phyloP scores from a whole-genome alignment of 768 basidiomycete genomes.

The Mycena haematopus region DNA sequence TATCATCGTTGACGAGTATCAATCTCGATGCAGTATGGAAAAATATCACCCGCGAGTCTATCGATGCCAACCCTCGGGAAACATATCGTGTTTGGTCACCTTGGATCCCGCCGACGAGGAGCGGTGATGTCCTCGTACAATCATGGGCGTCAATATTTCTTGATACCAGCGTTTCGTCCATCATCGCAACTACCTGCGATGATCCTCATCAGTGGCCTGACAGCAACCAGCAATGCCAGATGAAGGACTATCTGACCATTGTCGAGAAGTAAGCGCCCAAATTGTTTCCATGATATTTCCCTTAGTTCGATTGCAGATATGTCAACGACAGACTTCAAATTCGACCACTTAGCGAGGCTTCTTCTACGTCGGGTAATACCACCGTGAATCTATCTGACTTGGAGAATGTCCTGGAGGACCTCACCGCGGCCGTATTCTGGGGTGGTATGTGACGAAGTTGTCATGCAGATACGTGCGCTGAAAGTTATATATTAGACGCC shows the following conservation, averaged over 20 bases:
- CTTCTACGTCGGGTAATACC: not conserved
- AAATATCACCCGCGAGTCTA: not conserved
- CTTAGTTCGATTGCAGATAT: not conserved
- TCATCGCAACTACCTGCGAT: not conserved
- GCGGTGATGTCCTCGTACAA: not conserved
- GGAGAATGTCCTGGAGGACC: constrained; percentile 1
- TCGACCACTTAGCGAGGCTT: not conserved
- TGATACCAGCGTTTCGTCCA: not conserved
- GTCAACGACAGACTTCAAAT: not conserved
- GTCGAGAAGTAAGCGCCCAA: not conserved
- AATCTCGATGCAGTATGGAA: not conserved
- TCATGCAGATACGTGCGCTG: not conserved
- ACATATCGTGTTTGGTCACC: not conserved
- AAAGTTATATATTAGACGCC: not conserved
- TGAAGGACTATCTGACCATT: not conserved
- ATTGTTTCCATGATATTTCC: not conserved
- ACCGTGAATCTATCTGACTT: not conserved
- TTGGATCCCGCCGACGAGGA: not conserved
- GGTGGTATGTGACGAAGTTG: not conserved
- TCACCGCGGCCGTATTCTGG: not conserved
- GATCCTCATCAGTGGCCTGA: not conserved
- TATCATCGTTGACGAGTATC: not conserved
- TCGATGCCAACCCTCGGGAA: not conserved
- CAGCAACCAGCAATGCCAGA: not conserved
- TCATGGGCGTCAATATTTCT: not conserved